Base-by-base conservation (phyloP, 140 eudicot genomes). In the Anethum foeniculum region DNA sequence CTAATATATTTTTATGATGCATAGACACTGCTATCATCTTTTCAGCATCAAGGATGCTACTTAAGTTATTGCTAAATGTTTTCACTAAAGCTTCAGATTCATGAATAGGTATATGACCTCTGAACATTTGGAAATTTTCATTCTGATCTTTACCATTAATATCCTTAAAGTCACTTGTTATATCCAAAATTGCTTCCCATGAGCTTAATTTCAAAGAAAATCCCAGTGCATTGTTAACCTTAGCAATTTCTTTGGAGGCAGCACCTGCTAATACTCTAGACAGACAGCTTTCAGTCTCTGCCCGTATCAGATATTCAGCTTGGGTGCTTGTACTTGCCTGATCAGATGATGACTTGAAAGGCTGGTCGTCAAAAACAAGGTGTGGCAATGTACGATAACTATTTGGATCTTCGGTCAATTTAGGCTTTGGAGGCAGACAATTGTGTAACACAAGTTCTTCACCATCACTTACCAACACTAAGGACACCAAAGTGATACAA, bases 1-100 rank as follows among this genome's bases (percentile, higher is more conserved):
- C 32, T 49, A 88, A 58, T 64, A 88, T 86, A 81, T 88, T 88
- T 13, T 86, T 88, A 69, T 88, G 92, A 73, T 60, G 85, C 92
- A 88, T 84, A 75, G 84, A 81, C 8, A 82, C 64, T 67, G 90
- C 90, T 51, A 89, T 87, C 71, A 51, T 82, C 80, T 86, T 88
- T 84, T 88, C 90, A 0, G 86, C 90, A 75, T 82, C 84, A 23
- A 88, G 88, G 62, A 86, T 52, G 51, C 79, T 74, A 41, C 71
- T 13, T 73, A 27, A 80, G 38, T 82, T 79, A 2, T 86, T 88
- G 56, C 79, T 77, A 41, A 79, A 86, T 84, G 84, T 82, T 80
- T 86, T 88, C 48, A 88, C 90, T 46, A 84, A 43, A 82, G 83
- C 47, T 28, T 44, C 32, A 0, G 79, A 62, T 43, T 28, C 47